phyloP scores from a whole-genome alignment of 805 yeast species.

The Candida railenensis region DNA sequence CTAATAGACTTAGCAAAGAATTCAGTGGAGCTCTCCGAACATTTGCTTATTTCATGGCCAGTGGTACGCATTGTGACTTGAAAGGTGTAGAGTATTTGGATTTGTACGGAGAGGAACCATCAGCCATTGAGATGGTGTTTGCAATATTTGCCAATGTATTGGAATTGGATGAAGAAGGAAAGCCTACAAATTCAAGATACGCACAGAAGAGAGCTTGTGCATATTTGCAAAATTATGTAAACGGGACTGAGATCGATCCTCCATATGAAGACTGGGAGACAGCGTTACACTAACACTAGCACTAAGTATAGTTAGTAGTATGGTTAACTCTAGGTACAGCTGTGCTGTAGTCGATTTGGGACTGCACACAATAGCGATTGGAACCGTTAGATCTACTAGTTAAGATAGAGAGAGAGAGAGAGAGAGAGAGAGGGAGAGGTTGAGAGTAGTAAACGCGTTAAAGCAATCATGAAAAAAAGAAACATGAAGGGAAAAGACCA shows the following conservation, averaged over 20 bases:
- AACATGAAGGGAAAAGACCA: too few relatives aligned
- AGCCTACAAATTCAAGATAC: slow-evolving; percentile 4
- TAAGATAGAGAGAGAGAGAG: too few relatives aligned
- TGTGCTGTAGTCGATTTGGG: too few relatives aligned
- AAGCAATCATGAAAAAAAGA: too few relatives aligned
- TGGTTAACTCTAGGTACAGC: too few relatives aligned
- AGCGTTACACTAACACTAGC: background rate
- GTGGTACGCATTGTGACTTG: slow-evolving; percentile 6
- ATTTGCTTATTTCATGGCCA: slow-evolving; percentile 7
- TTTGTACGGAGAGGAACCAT: slow-evolving; percentile 7
- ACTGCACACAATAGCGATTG: too few relatives aligned
- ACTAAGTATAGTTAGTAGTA: too few relatives aligned
- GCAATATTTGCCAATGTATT: slow-evolving; percentile 7
- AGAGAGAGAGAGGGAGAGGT: too few relatives aligned
- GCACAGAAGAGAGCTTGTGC: slow-evolving; percentile 7
- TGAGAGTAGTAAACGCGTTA: too few relatives aligned
- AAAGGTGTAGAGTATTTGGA: slow-evolving; percentile 4
- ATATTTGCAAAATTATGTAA: slow-evolving; percentile 4
- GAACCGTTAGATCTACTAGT: too few relatives aligned
- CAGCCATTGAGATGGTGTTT: slow-evolving; percentile 8
- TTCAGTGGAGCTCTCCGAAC: slow-evolving; percentile 5
- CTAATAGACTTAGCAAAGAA: background rate
- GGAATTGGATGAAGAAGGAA: slow-evolving; percentile 5
- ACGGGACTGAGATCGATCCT: background rate
- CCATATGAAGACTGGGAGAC: slow-evolving; percentile 1